Evolutionary conservation across 2,329 filamentous ascomycete genomes (phyloP), one percentile per base, ranked within the genome.

Genomic region (Emericellopsis atlantica): DNA sequence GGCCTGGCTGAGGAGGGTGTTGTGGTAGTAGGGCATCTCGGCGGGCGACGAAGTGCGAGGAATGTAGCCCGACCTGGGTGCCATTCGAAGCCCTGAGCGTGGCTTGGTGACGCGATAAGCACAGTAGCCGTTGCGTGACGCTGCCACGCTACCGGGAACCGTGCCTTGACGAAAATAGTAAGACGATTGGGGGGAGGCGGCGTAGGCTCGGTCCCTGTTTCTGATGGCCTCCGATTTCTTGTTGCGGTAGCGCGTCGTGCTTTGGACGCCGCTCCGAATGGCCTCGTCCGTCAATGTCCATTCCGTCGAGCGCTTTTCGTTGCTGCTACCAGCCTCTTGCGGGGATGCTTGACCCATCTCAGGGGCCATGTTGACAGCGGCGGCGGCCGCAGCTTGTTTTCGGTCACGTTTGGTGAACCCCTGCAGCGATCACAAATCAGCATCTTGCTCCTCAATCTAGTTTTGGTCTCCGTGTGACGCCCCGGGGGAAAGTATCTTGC

Each of bases 231-330:
- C 21, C 11, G 12, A 39, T 31, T 43, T 43, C 32, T 39, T 43
- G 37, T 79, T 80, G 48, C 83, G 76, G 57, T 84, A 88, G 47
- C 81, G 68, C 1, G 90, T 95, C 1, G 90, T 96, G 44, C 86
- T 90, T 59, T 88, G 78, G 39, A 95, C 84, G 22, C 85, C 84
- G 21, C 81, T 64, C 16, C 62, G 60, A 26, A 86, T 63, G 0
- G 86, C 85, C 57, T 81, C 78, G 1, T 76, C 65, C 31, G 80
- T 79, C 22, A 96, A 66, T 35, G 79, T 73, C 90, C 90, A 96
- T 57, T 83, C 76, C 38, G 74, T 79, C 2, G 75, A 74, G 54
- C 83, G 88, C 53, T 82, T 74, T 16, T 71, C 65, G 37, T 67
- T 60, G 7, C 59, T 49, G 15, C 48, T 53, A 21, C 57, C 42